Evolutionary conservation across 768 basidiomycete genomes (phyloP).

Genomic region (Hericium erinaceus): DNA sequence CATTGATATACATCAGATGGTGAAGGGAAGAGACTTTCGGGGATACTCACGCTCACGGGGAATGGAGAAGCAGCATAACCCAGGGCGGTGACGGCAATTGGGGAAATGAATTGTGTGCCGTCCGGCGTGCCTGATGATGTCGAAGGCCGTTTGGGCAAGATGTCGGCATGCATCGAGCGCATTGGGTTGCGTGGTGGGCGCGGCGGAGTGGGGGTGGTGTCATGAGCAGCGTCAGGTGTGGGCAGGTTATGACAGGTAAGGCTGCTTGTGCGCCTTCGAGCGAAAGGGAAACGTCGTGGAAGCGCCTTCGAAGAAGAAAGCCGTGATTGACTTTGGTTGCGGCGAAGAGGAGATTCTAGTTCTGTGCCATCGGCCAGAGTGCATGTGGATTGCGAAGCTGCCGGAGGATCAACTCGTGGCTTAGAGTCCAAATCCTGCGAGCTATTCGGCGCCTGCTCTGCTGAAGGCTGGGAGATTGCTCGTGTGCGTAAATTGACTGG

Average conservation of each 20-base stretch:
- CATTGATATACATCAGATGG: background rate
- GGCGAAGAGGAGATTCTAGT: background rate
- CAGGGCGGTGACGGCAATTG: slow-evolving; percentile 3
- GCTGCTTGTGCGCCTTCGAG: slow-evolving; percentile 7
- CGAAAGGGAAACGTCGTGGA: background rate
- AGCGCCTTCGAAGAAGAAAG: background rate
- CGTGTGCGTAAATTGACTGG: background rate
- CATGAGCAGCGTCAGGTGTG: background rate
- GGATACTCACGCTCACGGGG: slow-evolving; percentile 5
- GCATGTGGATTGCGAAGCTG: background rate
- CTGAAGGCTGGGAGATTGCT: background rate
- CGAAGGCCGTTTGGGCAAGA: slow-evolving; percentile 2
- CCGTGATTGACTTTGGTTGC: background rate
- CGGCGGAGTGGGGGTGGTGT: background rate
- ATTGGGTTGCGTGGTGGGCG: background rate
- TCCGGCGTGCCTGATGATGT: slow-evolving; percentile 6
- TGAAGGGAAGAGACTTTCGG: background rate
- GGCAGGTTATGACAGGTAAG: slow-evolving; percentile 1
- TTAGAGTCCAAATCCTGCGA: background rate
- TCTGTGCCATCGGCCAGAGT: background rate
- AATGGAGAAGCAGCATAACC: slow-evolving; percentile 2
- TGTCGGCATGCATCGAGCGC: background rate
- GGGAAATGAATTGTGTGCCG: background rate
- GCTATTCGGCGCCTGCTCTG: background rate
- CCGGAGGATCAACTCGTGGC: background rate